Evolutionary conservation across 2,329 filamentous ascomycete genomes (phyloP).

Genomic region (Colletotrichum godetiae): DNA sequence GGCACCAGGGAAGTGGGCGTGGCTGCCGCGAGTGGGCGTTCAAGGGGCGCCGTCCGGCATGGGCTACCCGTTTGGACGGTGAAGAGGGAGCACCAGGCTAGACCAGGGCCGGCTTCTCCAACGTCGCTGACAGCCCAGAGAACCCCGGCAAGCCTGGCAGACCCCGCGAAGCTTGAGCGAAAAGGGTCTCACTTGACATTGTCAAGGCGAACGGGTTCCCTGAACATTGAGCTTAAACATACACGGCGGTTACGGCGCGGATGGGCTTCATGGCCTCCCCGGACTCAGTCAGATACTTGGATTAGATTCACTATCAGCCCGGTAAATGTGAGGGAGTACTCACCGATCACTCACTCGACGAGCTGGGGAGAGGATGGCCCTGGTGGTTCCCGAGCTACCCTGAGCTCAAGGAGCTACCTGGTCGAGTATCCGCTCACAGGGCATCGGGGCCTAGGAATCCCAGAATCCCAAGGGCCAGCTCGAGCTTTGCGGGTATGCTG

Average conservation of each 20-base stretch:
- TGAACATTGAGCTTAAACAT: slow-evolving; percentile 25
- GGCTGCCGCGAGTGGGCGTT: slow-evolving; percentile 27
- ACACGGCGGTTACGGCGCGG: slow-evolving; percentile 6
- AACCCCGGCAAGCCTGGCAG: slow-evolving; percentile 34
- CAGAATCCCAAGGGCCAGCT: background rate
- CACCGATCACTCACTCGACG: background rate
- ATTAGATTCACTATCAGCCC: background rate
- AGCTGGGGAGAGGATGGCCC: background rate
- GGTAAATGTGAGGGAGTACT: background rate
- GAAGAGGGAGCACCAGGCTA: slow-evolving; percentile 20
- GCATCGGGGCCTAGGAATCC: background rate
- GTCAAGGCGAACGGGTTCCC: slow-evolving; percentile 25
- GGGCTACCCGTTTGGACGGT: slow-evolving; percentile 33
- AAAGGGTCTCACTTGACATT: slow-evolving; percentile 17
- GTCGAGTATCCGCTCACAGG: slow-evolving; percentile 12
- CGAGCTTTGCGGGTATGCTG: background rate
- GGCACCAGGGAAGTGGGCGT: slow-evolving; percentile 24
- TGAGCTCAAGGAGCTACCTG: slow-evolving; percentile 10
- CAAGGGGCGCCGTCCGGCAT: slow-evolving; percentile 25
- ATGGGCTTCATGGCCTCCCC: background rate
- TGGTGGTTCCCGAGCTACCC: slow-evolving; percentile 4
- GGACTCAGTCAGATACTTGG: background rate
- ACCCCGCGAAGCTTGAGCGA: slow-evolving; percentile 35
- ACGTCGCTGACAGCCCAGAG: slow-evolving; percentile 19
- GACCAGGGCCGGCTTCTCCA: slow-evolving; percentile 17